Evolutionary conservation across 495 filamentous ascomycete species (phyloP).

Genomic region (Talaromyces stipitatus): DNA sequence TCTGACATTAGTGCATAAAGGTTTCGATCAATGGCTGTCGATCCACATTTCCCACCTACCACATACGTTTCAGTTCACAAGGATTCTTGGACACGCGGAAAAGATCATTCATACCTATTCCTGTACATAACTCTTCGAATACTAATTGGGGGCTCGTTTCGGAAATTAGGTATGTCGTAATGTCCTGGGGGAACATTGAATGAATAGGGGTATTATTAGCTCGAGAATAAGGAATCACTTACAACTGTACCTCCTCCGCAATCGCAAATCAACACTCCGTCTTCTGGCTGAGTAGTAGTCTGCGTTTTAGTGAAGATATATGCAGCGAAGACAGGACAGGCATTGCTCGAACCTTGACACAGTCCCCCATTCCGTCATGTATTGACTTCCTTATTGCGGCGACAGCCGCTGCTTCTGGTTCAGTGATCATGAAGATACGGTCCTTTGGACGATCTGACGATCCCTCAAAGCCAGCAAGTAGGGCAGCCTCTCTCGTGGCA

Average conservation of each 20-base stretch:
- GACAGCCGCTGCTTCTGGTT: constrained; percentile 56
- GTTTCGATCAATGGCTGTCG: constrained; percentile 36
- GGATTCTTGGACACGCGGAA: not conserved
- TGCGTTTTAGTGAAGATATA: not conserved
- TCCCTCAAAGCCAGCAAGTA: constrained; percentile 42
- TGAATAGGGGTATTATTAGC: not conserved
- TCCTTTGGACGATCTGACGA: not conserved
- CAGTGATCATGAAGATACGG: constrained; percentile 44
- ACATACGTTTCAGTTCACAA: not conserved
- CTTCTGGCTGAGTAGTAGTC: constrained; percentile 21
- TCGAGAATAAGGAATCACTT: constrained; percentile 16
- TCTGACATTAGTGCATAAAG: constrained; percentile 32
- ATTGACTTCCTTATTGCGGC: constrained; percentile 35
- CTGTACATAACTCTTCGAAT: constrained; percentile 3
- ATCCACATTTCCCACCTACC: constrained; percentile 41
- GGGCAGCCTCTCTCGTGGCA: constrained; percentile 34
- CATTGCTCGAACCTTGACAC: constrained; percentile 10
- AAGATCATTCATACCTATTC: not conserved
- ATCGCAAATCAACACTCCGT: constrained; percentile 48
- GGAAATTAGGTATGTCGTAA: constrained; percentile 27
- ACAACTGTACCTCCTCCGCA: constrained; percentile 56
- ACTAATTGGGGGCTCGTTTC: not conserved
- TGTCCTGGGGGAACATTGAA: constrained; percentile 33
- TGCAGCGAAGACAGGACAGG: not conserved
- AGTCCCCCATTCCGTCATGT: constrained; percentile 16